Base-by-base conservation (phyloP, 352 stramenopile genomes). In the Phytophthora brassicae region DNA sequence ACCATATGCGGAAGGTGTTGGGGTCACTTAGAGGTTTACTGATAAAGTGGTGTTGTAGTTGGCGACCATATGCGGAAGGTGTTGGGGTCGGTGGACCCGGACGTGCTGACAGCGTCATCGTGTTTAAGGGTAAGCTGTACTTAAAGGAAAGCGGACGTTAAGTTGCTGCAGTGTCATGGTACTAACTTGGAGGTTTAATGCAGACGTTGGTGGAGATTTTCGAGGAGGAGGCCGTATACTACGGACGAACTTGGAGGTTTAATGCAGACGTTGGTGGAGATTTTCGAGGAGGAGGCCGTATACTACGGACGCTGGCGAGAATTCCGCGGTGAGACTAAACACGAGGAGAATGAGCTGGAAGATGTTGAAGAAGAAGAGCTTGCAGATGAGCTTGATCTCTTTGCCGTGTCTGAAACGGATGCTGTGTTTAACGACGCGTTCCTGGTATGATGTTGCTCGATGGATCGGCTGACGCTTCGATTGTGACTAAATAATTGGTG, bases 231-330 rank as follows among this genome's bases (percentile, higher is more conserved):
- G 82, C 84, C 11, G 71, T 78, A 42, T 93, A 93, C 69, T 95
- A 95, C 43, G 81, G 82, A n/a, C n/a, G n/a, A n/a, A 38, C 9
- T 47, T 47, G 36, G 29, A 17, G 16, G 23, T 19, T 58, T 69
- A n/a, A 8, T 39, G 29, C 38, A 92, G 86, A 79, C 74, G 20
- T 62, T 95, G 0, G 84, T 92, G 0, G 80, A 90, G 23, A 75
- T 91, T 26, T 95, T 93, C 23, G 60, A 77, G 4, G 77, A 90
- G 46, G 86, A 95, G 71, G 82, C 84, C 11, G 71, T 78, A 42
- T 93, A 93, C 69, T 95, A 95, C 43, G 81, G 82, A n/a, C 80
- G 86, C 22, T 95, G 84, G 86, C 69, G 85, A 36, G 86, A 95
- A 54, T 95, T 95, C 47, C 81, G 80, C 16, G 72, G 77, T 26